Percentiles rank a stretch among this genome's conserved stretches.
Evolutionary conservation across 2,329 filamentous ascomycete species (phyloP).

Genomic region (Dactylellina sp.): DNA sequence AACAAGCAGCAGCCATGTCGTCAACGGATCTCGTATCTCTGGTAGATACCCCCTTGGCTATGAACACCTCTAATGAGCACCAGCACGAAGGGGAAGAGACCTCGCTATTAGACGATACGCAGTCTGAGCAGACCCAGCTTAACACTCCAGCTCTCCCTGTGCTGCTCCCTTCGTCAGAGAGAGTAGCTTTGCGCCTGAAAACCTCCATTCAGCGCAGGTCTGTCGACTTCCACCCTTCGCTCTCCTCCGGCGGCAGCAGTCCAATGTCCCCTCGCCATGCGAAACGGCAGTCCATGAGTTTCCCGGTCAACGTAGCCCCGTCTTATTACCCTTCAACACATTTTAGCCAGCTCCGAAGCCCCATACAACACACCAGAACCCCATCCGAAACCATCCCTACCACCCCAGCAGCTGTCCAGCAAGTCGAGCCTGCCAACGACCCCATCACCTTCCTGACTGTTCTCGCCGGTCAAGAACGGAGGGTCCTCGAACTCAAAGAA

Average conservation of each 20-base stretch:
- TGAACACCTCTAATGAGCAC: constrained; percentile 12
- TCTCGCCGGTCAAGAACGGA: constrained; percentile 89
- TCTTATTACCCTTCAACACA: constrained; percentile 55
- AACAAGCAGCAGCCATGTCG: constrained; percentile 36
- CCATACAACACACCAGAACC: constrained; percentile 44
- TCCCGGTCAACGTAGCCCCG: constrained; percentile 49
- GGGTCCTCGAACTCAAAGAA: constrained; percentile 89
- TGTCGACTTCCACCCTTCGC: constrained; percentile 50
- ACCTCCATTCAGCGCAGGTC: constrained; percentile 43
- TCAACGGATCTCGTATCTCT: constrained; percentile 54
- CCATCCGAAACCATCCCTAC: constrained; percentile 23
- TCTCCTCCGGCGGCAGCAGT: constrained; percentile 30
- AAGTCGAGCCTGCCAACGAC: constrained; percentile 63
- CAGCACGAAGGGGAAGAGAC: constrained; percentile 12
- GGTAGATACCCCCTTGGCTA: constrained; percentile 50
- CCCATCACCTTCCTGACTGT: constrained; percentile 82
- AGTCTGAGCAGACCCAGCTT: constrained; percentile 34
- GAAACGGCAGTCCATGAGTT: constrained; percentile 51
- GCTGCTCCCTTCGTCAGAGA: constrained; percentile 23
- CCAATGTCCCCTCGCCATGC: constrained; percentile 38
- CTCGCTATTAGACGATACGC: constrained; percentile 38
- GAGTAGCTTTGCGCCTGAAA: constrained; percentile 31
- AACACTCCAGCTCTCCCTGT: constrained; percentile 38
- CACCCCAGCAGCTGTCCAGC: constrained; percentile 16
- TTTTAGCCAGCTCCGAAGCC: constrained; percentile 50